Evolutionary conservation across 2,329 filamentous ascomycete species (phyloP), one percentile per base, ranked within the genome.

Genomic region (Chalara sp.): DNA sequence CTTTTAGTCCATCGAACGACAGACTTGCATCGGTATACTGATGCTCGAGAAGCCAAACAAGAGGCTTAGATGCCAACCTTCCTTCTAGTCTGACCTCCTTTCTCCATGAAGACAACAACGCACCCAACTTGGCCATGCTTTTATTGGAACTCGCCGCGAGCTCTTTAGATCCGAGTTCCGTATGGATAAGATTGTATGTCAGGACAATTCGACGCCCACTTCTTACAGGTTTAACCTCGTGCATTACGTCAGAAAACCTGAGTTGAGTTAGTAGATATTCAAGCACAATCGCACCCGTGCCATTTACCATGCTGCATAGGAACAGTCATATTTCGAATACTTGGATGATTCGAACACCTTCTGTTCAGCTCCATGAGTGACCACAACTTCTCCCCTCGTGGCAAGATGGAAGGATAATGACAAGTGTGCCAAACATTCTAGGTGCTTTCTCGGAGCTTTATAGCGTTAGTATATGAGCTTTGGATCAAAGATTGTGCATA

Each of bases 201-300:
- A 81, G 55, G 6, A 77, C 75, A 49, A 74, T 68, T 4, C 75
- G 72, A 56, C 74, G 71, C 3, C 78, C 77, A 0, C 68, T 70
- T 0, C 55, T 67, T 2, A 80, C 67, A 1, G 71, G 69, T 12
- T 70, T 63, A n/a, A 78, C 67, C 58, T 80, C 71, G 55, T 80
- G 74, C 1, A 65, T 66, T 0, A 80, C 75, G 50, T 80, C 75
- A 0, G 74, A 72, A 58, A 77, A 80, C 78, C 71, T 73, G 31
- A 6, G 6, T 10, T 21, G 13, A 21, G 21, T 21, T 5, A 2
- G 12, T 28, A 45, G 32, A 28, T 39, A 4, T 21, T 21, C 21
- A 21, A 21, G 21, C 21, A 3, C 21, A 21, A 21, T 21, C 21
- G 21, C 21, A 21, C 21, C 21, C 2, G 21, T 21, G 21, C 21